Conservation (phyloP, 495 filamentous ascomycete genomes). For the Penicillium steckii region DNA sequence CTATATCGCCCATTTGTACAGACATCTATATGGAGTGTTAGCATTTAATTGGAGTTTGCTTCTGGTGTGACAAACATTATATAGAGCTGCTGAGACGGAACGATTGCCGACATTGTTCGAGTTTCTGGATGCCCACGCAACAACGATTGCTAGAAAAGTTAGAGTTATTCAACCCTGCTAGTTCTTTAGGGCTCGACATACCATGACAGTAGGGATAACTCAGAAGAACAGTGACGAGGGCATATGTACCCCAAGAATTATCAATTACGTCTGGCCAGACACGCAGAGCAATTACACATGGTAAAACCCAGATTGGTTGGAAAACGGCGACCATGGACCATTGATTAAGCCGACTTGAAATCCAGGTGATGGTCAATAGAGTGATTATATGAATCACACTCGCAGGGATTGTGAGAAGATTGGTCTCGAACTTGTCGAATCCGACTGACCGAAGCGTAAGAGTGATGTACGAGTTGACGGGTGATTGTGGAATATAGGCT, state of each 20-base stretch:
- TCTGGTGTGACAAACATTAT: slow-evolving; percentile 36
- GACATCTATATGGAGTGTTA: slow-evolving; percentile 28
- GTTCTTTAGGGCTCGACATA: too few species aligned
- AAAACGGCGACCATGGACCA: slow-evolving; percentile 46
- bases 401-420: slow-evolving; percentile 65
- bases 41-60: not conserved
- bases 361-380: slow-evolving; percentile 46
- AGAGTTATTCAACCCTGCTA: not conserved
- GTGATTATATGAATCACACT: slow-evolving; percentile 47
- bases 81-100: slow-evolving; percentile 56
- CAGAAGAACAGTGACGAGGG: slow-evolving; percentile 46
- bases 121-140: slow-evolving; percentile 60
- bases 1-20: slow-evolving; percentile 49
- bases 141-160: slow-evolving; percentile 49
- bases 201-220: slow-evolving; percentile 55
- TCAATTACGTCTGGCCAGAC: slow-evolving; percentile 36
- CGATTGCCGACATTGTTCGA: slow-evolving; percentile 61
- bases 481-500: slow-evolving; percentile 53
- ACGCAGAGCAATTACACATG: slow-evolving; percentile 49
- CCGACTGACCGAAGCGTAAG: slow-evolving; percentile 57
- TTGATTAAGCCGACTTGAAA: slow-evolving; percentile 51
- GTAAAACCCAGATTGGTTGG: slow-evolving; percentile 53
- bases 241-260: slow-evolving; percentile 51
- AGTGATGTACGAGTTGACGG: slow-evolving; percentile 59
- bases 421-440: slow-evolving; percentile 66